Conservation (phyloP, 495 filamentous ascomycete genomes). For the Xylaria castorea region DNA sequence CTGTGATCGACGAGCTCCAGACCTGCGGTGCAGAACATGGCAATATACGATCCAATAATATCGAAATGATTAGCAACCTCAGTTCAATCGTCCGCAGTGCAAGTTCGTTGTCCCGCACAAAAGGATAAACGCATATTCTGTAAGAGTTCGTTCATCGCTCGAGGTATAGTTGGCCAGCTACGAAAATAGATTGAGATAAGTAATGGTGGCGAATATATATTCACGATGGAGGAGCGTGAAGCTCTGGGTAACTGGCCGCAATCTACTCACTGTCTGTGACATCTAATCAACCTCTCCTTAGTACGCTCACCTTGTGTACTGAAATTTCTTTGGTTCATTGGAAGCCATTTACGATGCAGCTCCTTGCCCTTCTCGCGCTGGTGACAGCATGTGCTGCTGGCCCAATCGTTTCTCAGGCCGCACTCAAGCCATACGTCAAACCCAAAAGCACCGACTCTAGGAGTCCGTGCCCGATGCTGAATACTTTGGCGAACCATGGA, state of each 20-base stretch:
- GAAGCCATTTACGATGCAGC: slow-evolving; percentile 3
- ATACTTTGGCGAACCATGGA: slow-evolving; percentile 26
- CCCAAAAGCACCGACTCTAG: slow-evolving; percentile 25
- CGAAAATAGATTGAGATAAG: neutral
- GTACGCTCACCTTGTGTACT: neutral
- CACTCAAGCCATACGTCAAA: slow-evolving; percentile 22
- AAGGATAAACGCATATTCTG: neutral
- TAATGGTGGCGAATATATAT: neutral
- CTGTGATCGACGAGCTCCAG: slow-evolving; percentile 4
- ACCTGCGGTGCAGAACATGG: neutral
- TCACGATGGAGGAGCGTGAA: neutral
- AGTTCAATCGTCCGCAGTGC: neutral
- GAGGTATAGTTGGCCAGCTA: neutral
- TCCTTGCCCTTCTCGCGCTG: slow-evolving; percentile 10
- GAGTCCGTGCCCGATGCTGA: slow-evolving; percentile 25
- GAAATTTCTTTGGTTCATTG: neutral
- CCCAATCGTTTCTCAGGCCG: slow-evolving; percentile 2
- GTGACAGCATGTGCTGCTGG: slow-evolving; percentile 6
- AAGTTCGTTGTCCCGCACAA: neutral
- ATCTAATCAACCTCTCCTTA: neutral
- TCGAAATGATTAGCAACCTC: slow-evolving; percentile 22
- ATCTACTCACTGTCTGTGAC: neutral
- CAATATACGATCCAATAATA: slow-evolving; percentile 20
- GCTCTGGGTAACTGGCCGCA: no score
- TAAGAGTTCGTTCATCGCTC: neutral